Conservation (phyloP, 345 rosid genomes). For the Eutrema yunnanense region DNA sequence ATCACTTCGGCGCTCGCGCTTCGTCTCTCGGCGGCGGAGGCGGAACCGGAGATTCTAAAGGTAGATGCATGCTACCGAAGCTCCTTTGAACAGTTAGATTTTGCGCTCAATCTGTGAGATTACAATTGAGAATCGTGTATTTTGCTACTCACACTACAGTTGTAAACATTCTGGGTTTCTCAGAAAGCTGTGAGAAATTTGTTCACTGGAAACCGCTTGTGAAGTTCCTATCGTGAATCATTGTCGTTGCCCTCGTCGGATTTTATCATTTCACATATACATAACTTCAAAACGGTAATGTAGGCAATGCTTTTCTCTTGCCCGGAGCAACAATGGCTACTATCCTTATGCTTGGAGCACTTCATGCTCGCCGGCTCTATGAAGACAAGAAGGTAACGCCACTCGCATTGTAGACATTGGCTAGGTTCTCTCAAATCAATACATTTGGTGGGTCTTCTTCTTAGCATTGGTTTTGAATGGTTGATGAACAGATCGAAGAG, state of each 20-base stretch:
- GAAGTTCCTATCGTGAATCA: background rate
- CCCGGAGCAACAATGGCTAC: constrained; percentile 94
- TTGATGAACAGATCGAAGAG: constrained; percentile 59
- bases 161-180: background rate
- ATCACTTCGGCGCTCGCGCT: constrained; percentile 37
- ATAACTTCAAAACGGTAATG: background rate
- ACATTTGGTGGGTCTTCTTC: background rate
- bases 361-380: constrained; percentile 89
- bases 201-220: background rate
- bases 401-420: background rate
- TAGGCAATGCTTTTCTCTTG: constrained; percentile 65
- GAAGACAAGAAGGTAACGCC: constrained; percentile 70
- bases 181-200: background rate
- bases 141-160: background rate
- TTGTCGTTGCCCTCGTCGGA: background rate
- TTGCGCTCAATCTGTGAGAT: background rate
- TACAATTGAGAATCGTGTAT: background rate
- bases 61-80: constrained; percentile 15
- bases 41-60: constrained; percentile 44
- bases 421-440: background rate
- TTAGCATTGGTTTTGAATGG: constrained; percentile 4
- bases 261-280: background rate
- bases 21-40: constrained; percentile 33
- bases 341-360: constrained; percentile 91
- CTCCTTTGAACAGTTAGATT: background rate